Evolutionary conservation across 2,329 filamentous ascomycete genomes (phyloP).

Genomic region (Clarireedia monteithiana): DNA sequence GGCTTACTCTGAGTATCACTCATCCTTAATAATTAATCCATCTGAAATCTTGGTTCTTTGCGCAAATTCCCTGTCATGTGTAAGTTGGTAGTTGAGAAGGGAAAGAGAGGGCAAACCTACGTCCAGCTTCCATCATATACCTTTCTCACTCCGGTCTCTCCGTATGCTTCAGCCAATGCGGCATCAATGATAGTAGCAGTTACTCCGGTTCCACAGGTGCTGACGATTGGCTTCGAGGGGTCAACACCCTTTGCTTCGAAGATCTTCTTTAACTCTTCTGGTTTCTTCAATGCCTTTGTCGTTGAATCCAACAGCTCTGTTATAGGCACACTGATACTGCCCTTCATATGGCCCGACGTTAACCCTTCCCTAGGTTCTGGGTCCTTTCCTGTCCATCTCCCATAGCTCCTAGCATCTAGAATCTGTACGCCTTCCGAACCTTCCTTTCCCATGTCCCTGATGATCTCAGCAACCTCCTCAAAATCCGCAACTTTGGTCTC

Average conservation of each 20-base stretch:
- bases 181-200: conserved; percentile 88
- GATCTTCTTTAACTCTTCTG: conserved; percentile 62
- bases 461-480: conserved; percentile 74
- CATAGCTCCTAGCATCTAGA: conserved; percentile 74
- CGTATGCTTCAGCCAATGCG: conserved; percentile 72
- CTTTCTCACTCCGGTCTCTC: conserved; percentile 55
- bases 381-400: conserved; percentile 73
- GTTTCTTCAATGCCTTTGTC: conserved; percentile 71
- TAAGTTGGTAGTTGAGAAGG: neutral
- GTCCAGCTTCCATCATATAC: conserved; percentile 99
- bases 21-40: conserved; percentile 49
- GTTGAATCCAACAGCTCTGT: conserved; percentile 70
- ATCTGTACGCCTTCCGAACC: conserved; percentile 79
- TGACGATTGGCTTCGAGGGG: conserved; percentile 71
- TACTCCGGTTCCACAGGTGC: conserved; percentile 87
- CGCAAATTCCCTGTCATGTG: conserved; percentile 51
- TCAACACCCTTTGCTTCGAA: conserved; percentile 78
- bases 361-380: conserved; percentile 83
- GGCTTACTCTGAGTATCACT: conserved; percentile 7
- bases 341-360: conserved; percentile 85
- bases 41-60: conserved; percentile 55
- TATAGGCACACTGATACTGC: conserved; percentile 77
- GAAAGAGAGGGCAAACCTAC: conserved; percentile 45
- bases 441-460: conserved; percentile 70
- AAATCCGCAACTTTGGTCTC: conserved; percentile 65